phyloP scores from a whole-genome alignment of 2,329 filamentous ascomycete species.

The Onygenales sp. region DNA sequence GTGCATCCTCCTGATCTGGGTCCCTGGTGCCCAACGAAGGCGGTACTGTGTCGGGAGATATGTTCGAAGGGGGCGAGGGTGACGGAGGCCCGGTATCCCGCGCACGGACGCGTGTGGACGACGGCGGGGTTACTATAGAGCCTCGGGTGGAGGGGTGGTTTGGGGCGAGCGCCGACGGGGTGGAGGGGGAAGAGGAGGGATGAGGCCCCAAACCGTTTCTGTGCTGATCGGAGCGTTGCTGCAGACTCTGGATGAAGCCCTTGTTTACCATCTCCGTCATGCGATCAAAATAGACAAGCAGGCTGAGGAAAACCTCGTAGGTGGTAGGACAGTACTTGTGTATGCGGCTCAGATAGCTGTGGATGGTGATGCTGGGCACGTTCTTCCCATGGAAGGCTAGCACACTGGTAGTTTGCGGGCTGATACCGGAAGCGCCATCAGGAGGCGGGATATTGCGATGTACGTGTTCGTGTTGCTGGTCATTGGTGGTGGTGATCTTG shows the following conservation, averaged over 20 bases:
- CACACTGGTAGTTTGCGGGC: constrained; percentile 60
- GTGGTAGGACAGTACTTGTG: constrained; percentile 99
- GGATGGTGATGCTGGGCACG: constrained; percentile 89
- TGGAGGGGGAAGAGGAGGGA: constrained; percentile 14
- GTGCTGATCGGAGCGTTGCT: constrained; percentile 14
- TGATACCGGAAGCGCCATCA: constrained; percentile 50
- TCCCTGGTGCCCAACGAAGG: background rate
- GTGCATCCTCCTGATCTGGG: constrained; percentile 28
- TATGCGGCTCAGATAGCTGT: constrained; percentile 90
- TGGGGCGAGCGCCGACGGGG: constrained; percentile 13
- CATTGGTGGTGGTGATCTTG: constrained; percentile 96
- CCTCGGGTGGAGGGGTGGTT: constrained; percentile 13
- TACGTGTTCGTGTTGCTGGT: constrained; percentile 82
- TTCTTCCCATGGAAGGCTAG: constrained; percentile 98
- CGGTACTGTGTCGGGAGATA: constrained; percentile 9
- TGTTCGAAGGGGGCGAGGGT: constrained; percentile 24
- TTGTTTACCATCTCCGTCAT: constrained; percentile 97
- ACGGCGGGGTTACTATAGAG: constrained; percentile 28
- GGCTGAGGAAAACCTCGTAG: constrained; percentile 91
- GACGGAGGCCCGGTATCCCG: constrained; percentile 24
- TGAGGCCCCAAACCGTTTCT: constrained; percentile 9
- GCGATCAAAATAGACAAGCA: constrained; percentile 94
- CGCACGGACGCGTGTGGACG: constrained; percentile 24
- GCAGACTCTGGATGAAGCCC: constrained; percentile 40
- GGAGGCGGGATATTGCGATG: constrained; percentile 62